phyloP scores from a whole-genome alignment of 2,329 filamentous ascomycete genomes.

The Colletotrichum kahawae region DNA sequence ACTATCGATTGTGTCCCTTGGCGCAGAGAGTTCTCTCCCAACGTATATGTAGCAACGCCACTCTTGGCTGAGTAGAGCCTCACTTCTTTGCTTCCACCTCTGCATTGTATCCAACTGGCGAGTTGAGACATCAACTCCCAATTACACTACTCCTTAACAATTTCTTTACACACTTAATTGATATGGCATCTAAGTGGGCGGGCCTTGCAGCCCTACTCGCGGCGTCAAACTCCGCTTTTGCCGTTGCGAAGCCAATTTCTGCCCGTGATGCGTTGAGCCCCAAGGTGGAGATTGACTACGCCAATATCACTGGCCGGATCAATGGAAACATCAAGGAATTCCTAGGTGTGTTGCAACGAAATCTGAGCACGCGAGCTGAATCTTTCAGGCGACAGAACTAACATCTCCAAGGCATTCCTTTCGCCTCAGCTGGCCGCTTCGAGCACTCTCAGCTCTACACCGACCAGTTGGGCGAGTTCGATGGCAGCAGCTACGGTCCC shows the following conservation, averaged over 20 bases:
- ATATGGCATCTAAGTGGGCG: neutral
- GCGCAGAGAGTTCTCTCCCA: neutral
- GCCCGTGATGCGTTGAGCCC: neutral
- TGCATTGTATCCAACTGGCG: neutral
- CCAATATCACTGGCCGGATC: neutral
- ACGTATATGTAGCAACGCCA: neutral
- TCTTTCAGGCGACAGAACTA: fast-evolving
- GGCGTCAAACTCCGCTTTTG: neutral
- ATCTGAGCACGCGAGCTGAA: neutral
- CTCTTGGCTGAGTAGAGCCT: neutral
- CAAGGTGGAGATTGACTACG: slow-evolving; percentile 1
- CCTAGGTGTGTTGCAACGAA: neutral
- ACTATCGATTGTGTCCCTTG: neutral
- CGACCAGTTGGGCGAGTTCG: neutral
- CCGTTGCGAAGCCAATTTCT: neutral
- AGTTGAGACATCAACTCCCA: neutral
- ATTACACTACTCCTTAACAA: neutral
- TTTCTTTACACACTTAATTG: neutral
- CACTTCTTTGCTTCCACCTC: neutral
- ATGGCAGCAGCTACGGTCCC: neutral
- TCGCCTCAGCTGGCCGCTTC: slow-evolving; percentile 1
- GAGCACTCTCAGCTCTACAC: slow-evolving; percentile 4
- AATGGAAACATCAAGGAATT: neutral
- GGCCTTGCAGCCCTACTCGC: neutral
- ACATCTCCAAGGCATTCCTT: neutral